These are phyloP conservation scores for Cyberlindnera mrakii DNA, from an alignment of 805 yeast genomes.

Conservation along the genomic window DNA sequence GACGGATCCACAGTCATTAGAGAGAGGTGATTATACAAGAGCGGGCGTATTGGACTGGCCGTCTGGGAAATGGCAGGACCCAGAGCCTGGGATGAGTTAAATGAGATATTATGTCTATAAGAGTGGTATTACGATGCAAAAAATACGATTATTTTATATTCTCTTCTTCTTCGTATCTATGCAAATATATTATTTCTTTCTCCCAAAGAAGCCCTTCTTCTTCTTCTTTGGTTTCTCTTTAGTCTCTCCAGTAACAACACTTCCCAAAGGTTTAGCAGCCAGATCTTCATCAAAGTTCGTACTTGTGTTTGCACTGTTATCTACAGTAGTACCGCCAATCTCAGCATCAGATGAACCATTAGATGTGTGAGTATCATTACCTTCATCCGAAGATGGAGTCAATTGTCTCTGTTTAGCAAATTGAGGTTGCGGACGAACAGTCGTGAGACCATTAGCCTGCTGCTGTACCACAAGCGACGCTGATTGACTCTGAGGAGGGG, in stretches of 20 bases:
- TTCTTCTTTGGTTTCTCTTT: constrained; percentile 14
- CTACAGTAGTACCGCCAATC: constrained; percentile 1
- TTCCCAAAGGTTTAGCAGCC: constrained; percentile 9
- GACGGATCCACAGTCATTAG: constrained; percentile 26
- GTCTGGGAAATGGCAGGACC: constrained; percentile 43
- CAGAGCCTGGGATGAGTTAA: constrained; percentile 47
- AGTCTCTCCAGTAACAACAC: constrained; percentile 2
- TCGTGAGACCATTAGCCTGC: not conserved
- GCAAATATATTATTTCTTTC: constrained; percentile 2
- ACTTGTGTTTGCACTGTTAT: constrained; percentile 6
- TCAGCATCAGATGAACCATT: not conserved
- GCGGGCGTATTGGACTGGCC: constrained; percentile 62
- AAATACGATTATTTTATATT: not conserved
- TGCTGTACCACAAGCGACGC: not conserved
- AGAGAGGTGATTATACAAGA: constrained; percentile 56
- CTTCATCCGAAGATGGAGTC: constrained; percentile 5
- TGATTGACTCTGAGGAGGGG: constrained; percentile 1
- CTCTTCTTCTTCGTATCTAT: too few relatives aligned
- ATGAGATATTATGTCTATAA: not conserved
- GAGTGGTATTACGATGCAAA: not conserved
- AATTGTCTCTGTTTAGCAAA: constrained; percentile 1
- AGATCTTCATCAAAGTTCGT: constrained; percentile 2
- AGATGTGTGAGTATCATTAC: not conserved
- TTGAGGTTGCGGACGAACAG: constrained; percentile 3
- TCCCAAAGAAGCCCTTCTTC: constrained; percentile 17